phyloP scores from a whole-genome alignment of 2,329 filamentous ascomycete species.

The Didymella pinodella region DNA sequence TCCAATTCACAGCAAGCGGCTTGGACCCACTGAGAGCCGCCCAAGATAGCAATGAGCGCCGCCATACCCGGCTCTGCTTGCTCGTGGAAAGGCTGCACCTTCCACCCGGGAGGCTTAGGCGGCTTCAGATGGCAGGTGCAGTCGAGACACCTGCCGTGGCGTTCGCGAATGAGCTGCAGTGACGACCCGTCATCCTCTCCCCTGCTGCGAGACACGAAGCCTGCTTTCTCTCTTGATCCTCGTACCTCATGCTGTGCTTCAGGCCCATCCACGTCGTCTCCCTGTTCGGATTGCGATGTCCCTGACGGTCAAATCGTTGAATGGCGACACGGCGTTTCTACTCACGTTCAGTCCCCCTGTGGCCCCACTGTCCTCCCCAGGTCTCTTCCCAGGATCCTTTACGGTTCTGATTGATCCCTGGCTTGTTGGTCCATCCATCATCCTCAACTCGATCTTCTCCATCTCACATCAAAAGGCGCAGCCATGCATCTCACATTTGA shows the following conservation, averaged over 20 bases:
- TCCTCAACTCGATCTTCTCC: conserved; percentile 69
- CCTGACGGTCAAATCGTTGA: conserved; percentile 69
- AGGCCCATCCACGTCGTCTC: conserved; percentile 4
- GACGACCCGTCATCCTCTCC: conserved; percentile 12
- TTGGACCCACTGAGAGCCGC: not conserved
- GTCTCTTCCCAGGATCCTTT: conserved; percentile 59
- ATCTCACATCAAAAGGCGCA: conserved; percentile 63
- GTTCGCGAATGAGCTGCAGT: conserved; percentile 14
- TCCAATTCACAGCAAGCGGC: not conserved
- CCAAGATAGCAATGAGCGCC: not conserved
- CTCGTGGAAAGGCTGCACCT: conserved; percentile 12
- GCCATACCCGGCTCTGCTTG: conserved; percentile 12
- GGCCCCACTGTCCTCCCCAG: conserved; percentile 51
- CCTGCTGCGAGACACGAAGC: conserved; percentile 9
- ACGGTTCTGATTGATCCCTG: conserved; percentile 77
- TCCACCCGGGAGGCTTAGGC: not conserved
- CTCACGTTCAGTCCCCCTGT: conserved; percentile 67
- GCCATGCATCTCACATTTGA: conserved; percentile 65
- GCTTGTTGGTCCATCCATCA: conserved; percentile 67
- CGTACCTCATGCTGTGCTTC: conserved; percentile 7
- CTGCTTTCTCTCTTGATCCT: conserved; percentile 13
- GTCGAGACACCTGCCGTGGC: conserved; percentile 13
- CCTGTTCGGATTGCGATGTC: conserved; percentile 59
- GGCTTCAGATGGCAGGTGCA: conserved; percentile 8
- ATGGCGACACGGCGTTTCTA: conserved; percentile 71